Conservation (phyloP, 73 alveolate species). For the Paramecium octaurelia region DNA sequence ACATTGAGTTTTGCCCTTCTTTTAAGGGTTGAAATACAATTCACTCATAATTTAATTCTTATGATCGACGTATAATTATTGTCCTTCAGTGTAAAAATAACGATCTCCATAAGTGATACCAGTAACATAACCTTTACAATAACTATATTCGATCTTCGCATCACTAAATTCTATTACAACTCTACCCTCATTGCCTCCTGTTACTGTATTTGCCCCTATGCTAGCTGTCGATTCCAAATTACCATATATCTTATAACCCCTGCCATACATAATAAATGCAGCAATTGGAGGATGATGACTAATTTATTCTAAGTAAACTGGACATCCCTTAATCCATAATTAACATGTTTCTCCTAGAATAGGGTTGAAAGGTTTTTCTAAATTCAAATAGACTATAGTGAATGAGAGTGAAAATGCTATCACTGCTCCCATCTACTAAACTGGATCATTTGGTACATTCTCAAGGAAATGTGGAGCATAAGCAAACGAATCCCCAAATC, state of each 20-base stretch:
- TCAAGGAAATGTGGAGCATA: conserved; percentile 69
- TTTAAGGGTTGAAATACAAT: background rate
- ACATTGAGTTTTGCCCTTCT: background rate
- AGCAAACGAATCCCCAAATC: conserved; percentile 61
- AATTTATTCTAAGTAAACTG: conserved; percentile 41
- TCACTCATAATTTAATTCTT: background rate
- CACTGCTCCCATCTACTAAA: conserved; percentile 64
- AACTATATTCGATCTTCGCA: background rate
- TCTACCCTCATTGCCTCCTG: conserved; percentile 51
- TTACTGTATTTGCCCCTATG: conserved; percentile 51
- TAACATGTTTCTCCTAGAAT: conserved; percentile 83
- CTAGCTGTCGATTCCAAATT: conserved; percentile 48
- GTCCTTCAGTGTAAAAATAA: conserved; percentile 21
- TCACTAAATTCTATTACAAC: background rate
- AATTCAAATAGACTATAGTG: conserved; percentile 59
- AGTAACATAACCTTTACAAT: conserved; percentile 5
- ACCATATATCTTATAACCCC: conserved; percentile 45
- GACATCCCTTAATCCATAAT: conserved; percentile 69
- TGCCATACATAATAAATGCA: conserved; percentile 42
- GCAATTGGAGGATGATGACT: conserved; percentile 69
- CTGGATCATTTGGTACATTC: conserved; percentile 66
- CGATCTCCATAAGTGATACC: conserved; percentile 43
- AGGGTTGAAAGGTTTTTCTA: conserved; percentile 84
- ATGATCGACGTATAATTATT: background rate
- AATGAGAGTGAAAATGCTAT: conserved; percentile 61